Percentiles rank a stretch among this genome's conserved stretches.
phyloP scores from a whole-genome alignment of 305 asterid genomes.

The Stenogyne calaminthoides region DNA sequence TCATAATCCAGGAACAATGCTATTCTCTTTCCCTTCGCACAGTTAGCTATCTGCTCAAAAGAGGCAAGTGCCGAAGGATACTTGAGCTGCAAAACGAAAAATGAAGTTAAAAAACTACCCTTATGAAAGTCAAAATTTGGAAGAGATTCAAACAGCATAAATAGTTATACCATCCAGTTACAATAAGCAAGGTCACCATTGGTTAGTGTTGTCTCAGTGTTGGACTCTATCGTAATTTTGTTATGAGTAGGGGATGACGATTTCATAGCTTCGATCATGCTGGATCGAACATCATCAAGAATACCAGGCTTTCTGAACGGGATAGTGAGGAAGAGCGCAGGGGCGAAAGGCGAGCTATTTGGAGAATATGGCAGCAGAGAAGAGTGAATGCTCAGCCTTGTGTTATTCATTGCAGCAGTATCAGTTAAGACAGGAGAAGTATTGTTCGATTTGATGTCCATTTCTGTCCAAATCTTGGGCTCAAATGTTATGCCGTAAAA shows the following conservation, averaged over 20 bases:
- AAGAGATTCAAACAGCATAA: neutral
- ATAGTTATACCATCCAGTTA: constrained; percentile 70
- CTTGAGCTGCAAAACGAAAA: constrained; percentile 56
- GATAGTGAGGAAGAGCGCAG: constrained; percentile 63
- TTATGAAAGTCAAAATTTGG: neutral
- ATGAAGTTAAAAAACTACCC: constrained; percentile 14
- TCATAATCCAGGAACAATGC: constrained; percentile 90
- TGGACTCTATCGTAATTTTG: constrained; percentile 48
- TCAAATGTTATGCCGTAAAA: constrained; percentile 16
- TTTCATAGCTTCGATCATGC: constrained; percentile 82
- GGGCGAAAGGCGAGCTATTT: constrained; percentile 57
- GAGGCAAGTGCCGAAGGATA: constrained; percentile 85
- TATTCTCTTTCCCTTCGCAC: constrained; percentile 70
- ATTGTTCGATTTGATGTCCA: constrained; percentile 78
- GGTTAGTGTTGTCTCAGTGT: constrained; percentile 43
- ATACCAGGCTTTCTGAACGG: constrained; percentile 75
- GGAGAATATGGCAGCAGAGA: constrained; percentile 65
- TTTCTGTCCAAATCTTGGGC: constrained; percentile 27
- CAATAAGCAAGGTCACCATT: constrained; percentile 58
- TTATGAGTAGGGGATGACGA: constrained; percentile 91
- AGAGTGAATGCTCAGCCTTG: constrained; percentile 68
- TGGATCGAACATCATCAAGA: constrained; percentile 72
- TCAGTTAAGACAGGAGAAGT: constrained; percentile 82
- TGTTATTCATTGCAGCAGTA: constrained; percentile 57
- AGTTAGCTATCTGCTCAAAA: constrained; percentile 66